Conservation (phyloP, 2,329 filamentous ascomycete genomes). For the Periconia sp. region DNA sequence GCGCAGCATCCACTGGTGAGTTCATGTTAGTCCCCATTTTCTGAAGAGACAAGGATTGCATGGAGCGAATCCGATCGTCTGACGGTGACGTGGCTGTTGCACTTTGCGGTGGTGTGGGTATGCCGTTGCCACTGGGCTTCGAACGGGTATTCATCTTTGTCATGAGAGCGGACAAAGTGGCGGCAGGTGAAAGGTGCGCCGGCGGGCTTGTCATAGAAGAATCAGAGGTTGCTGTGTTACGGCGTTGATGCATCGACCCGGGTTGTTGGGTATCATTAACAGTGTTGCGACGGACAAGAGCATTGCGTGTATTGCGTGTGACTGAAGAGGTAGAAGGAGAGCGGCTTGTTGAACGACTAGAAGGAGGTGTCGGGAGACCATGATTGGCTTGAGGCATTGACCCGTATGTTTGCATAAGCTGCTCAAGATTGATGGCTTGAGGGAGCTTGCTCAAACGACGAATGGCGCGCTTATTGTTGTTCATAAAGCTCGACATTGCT, state of each 20-base stretch:
- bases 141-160: conserved; percentile 22
- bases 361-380: conserved; percentile 21
- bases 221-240: conserved; percentile 1
- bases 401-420: conserved; percentile 23
- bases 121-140: not conserved
- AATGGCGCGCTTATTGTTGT: conserved; percentile 27
- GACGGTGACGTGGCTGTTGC: conserved; percentile 1
- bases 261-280: conserved; percentile 4
- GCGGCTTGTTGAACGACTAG: conserved; percentile 22
- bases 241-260: too few relatives aligned
- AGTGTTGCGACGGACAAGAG: conserved; percentile 4
- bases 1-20: not conserved
- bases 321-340: conserved; percentile 13
- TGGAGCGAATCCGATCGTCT: conserved; percentile 16
- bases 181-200: conserved; percentile 16
- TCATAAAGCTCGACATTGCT: conserved; percentile 49
- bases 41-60: conserved; percentile 10
- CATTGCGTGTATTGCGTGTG: not conserved
- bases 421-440: conserved; percentile 20
- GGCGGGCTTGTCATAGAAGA: conserved; percentile 1
- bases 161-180: conserved; percentile 23
- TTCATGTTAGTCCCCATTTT: not conserved
- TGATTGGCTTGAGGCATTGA: conserved; percentile 7
- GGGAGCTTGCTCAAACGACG: conserved; percentile 27
- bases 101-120: conserved; percentile 17